Percentiles rank a stretch among this genome's conserved stretches.
These are phyloP conservation scores for Phragmites australis DNA, from an alignment of 176 grass and related monocot species.

Conservation along the genomic window DNA sequence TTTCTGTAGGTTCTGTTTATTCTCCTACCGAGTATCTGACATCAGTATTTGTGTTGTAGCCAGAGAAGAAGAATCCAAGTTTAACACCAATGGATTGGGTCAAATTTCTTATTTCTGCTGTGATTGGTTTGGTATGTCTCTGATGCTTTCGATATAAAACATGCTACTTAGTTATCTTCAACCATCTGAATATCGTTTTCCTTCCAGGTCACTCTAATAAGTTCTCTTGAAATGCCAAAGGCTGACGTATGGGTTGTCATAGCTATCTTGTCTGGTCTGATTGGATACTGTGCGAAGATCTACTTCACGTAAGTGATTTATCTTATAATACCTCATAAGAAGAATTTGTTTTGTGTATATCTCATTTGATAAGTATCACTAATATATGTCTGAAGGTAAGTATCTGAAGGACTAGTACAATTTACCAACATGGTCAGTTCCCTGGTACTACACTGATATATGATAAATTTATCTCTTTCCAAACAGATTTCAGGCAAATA, in stretches of 20 bases:
- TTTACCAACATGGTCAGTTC: constrained; percentile 13
- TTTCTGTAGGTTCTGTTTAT: constrained; percentile 19
- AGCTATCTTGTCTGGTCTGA: constrained; percentile 81
- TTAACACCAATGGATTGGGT: constrained; percentile 99
- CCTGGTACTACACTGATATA: neutral
- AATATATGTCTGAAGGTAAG: neutral
- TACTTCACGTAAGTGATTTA: constrained; percentile 74
- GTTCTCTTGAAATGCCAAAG: constrained; percentile 95
- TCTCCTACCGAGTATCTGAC: constrained; percentile 9
- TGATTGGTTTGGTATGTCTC: constrained; percentile 78
- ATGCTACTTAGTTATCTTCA: constrained; percentile 11
- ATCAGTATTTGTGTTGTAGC: constrained; percentile 50
- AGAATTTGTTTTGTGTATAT: neutral
- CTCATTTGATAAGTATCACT: neutral
- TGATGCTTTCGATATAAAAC: constrained; percentile 11
- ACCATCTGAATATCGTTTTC: constrained; percentile 37
- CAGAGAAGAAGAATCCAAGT: constrained; percentile 97
- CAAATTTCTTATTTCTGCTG: constrained; percentile 83
- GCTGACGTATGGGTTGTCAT: constrained; percentile 82
- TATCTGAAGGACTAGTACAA: neutral
- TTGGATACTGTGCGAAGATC: constrained; percentile 93
- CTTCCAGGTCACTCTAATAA: constrained; percentile 74
- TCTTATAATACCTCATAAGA: neutral
- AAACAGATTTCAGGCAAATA: constrained; percentile 86
- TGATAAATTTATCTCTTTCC: neutral